These are phyloP conservation scores for Perilla frutescens DNA, from an alignment of 257 asterid species.

Conservation along the genomic window DNA sequence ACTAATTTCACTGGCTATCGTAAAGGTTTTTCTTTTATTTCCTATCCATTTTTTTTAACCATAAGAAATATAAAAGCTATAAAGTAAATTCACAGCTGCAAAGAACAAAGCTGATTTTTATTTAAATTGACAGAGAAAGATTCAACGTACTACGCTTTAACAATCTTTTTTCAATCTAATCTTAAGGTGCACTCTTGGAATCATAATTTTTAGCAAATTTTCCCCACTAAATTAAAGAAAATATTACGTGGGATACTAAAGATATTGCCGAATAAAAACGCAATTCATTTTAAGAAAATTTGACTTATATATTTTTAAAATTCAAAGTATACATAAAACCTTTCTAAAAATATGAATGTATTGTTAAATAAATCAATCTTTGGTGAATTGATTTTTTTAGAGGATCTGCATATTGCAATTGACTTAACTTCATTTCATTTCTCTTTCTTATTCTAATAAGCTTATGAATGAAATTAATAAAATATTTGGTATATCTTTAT, in stretches of 20 bases:
- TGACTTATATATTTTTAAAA: too few relatives aligned
- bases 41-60: background rate
- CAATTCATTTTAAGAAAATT: background rate
- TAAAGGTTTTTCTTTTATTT: background rate
- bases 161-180: constrained; percentile 11
- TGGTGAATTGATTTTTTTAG: too few relatives aligned
- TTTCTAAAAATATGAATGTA: too few relatives aligned
- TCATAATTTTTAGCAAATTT: background rate
- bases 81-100: constrained; percentile 38
- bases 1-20: background rate
- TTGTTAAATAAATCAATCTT: too few relatives aligned
- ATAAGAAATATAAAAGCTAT: constrained; percentile 16
- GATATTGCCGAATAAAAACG: background rate
- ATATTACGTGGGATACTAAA: background rate
- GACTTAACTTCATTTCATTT: too few relatives aligned
- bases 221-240: background rate
- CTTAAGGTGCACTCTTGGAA: constrained; percentile 29
- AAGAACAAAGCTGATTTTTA: constrained; percentile 9
- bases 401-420: too few relatives aligned
- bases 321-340: too few relatives aligned
- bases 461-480: too few relatives aligned
- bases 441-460: too few relatives aligned
- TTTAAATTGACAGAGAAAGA: background rate
- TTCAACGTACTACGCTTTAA: background rate
- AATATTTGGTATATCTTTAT: too few relatives aligned